Conservation (phyloP, 2,329 filamentous ascomycete genomes). For the Penicillium sp. region DNA sequence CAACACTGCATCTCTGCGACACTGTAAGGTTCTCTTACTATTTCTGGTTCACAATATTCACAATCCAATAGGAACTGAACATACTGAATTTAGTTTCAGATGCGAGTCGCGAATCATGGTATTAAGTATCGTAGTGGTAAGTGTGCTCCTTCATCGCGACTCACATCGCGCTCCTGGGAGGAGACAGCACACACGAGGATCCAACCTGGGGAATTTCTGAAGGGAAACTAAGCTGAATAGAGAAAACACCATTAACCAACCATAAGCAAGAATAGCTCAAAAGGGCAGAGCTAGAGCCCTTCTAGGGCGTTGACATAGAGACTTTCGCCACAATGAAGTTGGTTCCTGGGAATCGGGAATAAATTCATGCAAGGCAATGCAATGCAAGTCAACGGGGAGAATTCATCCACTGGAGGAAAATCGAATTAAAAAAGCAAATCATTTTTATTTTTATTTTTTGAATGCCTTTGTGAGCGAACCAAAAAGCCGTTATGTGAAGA, state of each 20-base stretch:
- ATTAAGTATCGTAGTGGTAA: neutral
- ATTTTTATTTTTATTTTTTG: neutral
- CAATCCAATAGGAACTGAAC: neutral
- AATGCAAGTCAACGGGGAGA: conserved; percentile 18
- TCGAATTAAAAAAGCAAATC: conserved; percentile 3
- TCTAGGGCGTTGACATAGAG: conserved; percentile 10
- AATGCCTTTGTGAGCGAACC: neutral
- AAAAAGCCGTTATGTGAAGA: neutral
- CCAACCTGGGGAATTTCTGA: neutral
- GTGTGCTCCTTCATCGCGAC: conserved; percentile 5
- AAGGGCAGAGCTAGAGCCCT: neutral
- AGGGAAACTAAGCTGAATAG: neutral
- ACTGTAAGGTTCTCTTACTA: conserved; percentile 5
- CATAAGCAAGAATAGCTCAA: neutral
- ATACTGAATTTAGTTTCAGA: neutral
- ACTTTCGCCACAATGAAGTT: conserved; percentile 6
- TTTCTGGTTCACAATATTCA: neutral
- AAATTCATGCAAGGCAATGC: conserved; percentile 22
- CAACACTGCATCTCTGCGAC: conserved; percentile 3
- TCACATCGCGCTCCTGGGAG: conserved; percentile 3
- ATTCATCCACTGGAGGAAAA: neutral
- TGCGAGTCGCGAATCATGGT: conserved; percentile 1
- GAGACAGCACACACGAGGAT: conserved; percentile 4
- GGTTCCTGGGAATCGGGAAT: conserved; percentile 21
- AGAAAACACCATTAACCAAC: neutral